Percentiles rank a stretch among this genome's conserved stretches.
Conservation (phyloP, 2,329 filamentous ascomycete genomes). For the Ascomycota sp. region DNA sequence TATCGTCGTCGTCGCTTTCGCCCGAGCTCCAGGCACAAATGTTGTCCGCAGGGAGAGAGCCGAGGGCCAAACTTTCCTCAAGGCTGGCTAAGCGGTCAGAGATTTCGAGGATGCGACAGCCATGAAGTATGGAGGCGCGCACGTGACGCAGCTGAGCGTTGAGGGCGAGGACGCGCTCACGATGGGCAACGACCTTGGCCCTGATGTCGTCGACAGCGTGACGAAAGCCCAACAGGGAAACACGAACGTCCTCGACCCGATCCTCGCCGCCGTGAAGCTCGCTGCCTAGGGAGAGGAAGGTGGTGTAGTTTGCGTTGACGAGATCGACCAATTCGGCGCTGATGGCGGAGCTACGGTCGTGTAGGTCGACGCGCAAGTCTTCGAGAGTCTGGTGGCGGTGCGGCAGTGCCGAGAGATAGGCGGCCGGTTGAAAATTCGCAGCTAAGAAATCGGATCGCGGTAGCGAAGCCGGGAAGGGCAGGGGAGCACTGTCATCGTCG, state of each 20-base stretch:
- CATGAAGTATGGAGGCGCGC: slow-evolving; percentile 38
- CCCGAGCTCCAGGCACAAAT: slow-evolving; percentile 8
- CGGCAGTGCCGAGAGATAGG: slow-evolving; percentile 60
- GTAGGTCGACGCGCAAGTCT: slow-evolving; percentile 71
- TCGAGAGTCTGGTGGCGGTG: slow-evolving; percentile 91
- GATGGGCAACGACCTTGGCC: slow-evolving; percentile 40
- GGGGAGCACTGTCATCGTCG: slow-evolving; percentile 41
- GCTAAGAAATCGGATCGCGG: slow-evolving; percentile 65
- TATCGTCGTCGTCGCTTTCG: slow-evolving; percentile 20
- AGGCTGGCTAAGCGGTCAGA: slow-evolving; percentile 41
- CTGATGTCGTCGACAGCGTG: slow-evolving; percentile 62
- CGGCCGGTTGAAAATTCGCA: slow-evolving; percentile 55
- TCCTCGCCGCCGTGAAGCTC: slow-evolving; percentile 78
- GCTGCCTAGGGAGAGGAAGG: slow-evolving; percentile 67
- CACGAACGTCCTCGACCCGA: slow-evolving; percentile 71
- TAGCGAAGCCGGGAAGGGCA: slow-evolving; percentile 78
- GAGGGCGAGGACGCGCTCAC: slow-evolving; percentile 38
- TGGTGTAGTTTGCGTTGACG: slow-evolving; percentile 86
- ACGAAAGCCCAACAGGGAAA: slow-evolving; percentile 69
- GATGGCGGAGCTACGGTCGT: slow-evolving; percentile 59
- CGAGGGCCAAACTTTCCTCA: slow-evolving; percentile 42
- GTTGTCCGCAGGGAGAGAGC: slow-evolving; percentile 10
- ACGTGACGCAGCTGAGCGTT: slow-evolving; percentile 48
- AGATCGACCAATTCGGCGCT: slow-evolving; percentile 78
- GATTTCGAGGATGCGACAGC: slow-evolving; percentile 43